Evolutionary conservation across 331 rosid species (phyloP), one percentile per base, ranked within the genome.

Genomic region (Malus hybrid): DNA sequence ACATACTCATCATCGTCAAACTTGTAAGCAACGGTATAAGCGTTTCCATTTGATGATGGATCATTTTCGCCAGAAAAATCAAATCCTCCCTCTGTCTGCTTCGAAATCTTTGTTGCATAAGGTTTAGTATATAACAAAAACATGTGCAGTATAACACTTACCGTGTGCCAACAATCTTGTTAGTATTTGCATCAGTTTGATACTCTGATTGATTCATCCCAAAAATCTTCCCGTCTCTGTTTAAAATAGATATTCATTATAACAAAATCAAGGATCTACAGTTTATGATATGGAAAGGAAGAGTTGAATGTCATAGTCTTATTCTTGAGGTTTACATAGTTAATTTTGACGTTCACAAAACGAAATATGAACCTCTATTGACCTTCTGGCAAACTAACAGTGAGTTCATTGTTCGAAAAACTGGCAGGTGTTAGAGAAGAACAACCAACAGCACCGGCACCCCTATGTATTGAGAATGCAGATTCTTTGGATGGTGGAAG

Each of bases 401-500:
- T 69, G 39, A 48, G 7, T 46, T 0, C 7, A 26, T 69, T 69
- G 24, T 26, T 48, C 7, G 18, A 46, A 26, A 24, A 69, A 16
- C 1, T 1, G 9, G 3, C 6, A 70, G 29, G 22, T 18, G 24
- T 0, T 18, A 20, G 53, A 3, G 72, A 2, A 68, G 58, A 7
- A 24, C 1, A 24, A 26, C 13, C 74, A 28, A 30, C 60, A 15
- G 16, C 63, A 9, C 8, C 19, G 12, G 26, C 3, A 28, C 6
- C 6, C 26, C 4, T 8, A 5, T 15, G 3, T 30, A 18, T 18
- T 53, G 64, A 52, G 20, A 71, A 71, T 0, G 65, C 50, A 6
- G 75, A 52, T 55, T 71, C n/a, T 6, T 71, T 55, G 50, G 30
- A 4, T 4, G 48, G 74, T 5, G 74, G 74, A 70, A 70, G 74